phyloP scores from a whole-genome alignment of 805 yeast species.

The Candida namnaoensis region DNA sequence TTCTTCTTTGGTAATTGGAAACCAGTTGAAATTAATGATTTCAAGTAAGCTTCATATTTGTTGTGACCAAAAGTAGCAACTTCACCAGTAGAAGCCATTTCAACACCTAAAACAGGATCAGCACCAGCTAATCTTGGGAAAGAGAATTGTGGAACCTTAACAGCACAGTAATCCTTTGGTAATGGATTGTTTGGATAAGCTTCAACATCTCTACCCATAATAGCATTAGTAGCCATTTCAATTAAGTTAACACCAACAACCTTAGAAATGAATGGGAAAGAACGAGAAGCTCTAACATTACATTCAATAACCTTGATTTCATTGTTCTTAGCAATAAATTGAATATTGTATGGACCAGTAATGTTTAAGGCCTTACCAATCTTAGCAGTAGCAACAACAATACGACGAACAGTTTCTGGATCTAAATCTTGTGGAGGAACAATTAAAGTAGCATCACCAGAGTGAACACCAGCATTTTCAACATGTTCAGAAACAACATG shows the following conservation, averaged over 20 bases:
- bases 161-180: conserved; percentile 92
- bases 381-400: conserved; percentile 92
- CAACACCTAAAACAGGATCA: conserved; percentile 96
- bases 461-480: conserved; percentile 98
- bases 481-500: conserved; percentile 98
- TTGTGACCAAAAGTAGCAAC: conserved; percentile 95
- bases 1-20: conserved; percentile 93
- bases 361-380: conserved; percentile 91
- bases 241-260: conserved; percentile 94
- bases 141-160: conserved; percentile 95
- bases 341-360: conserved; percentile 97
- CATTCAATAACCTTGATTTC: conserved; percentile 98
- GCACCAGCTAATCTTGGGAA: conserved; percentile 97
- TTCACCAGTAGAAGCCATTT: conserved; percentile 99
- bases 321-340: conserved; percentile 90
- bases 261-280: conserved; percentile 97
- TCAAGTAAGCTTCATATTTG: conserved; percentile 95
- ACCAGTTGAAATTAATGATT: conserved; percentile 91
- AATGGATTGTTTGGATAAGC: conserved; percentile 87
- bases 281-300: conserved; percentile 98
- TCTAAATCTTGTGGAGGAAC: conserved; percentile 96
- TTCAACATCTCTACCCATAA: conserved; percentile 76
- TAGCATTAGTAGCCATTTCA: conserved; percentile 95
- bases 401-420: conserved; percentile 83
- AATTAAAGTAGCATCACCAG: conserved; percentile 97